phyloP scores from a whole-genome alignment of 768 basidiomycete genomes.

The Ramaria rubella region DNA sequence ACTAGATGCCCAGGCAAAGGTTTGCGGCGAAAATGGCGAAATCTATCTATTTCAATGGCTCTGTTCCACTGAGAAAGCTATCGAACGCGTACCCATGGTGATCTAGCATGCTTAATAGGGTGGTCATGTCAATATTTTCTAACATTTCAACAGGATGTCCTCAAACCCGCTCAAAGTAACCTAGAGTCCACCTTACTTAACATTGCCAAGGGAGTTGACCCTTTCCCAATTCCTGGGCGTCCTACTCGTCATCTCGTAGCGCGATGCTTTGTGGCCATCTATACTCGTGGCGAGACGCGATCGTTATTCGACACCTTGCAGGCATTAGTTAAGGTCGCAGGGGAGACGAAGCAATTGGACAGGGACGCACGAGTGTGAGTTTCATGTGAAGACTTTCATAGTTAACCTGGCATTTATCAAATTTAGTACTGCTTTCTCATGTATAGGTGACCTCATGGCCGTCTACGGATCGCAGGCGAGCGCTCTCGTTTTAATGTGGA shows the following conservation, averaged over 20 bases:
- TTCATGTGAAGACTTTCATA: too few relatives aligned
- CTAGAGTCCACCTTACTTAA: conserved; percentile 63
- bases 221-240: conserved; percentile 80
- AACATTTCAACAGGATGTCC: conserved; percentile 63
- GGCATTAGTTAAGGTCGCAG: conserved; percentile 63
- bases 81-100: conserved; percentile 47
- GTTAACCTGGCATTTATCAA: too few relatives aligned
- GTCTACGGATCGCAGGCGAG: conserved; percentile 77
- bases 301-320: conserved; percentile 85
- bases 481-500: not conserved
- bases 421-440: conserved; percentile 81
- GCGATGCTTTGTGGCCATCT: conserved; percentile 67
- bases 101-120: not conserved
- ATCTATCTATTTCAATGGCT: conserved; percentile 85
- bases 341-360: conserved; percentile 61
- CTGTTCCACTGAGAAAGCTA: conserved; percentile 51
- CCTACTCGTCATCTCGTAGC: conserved; percentile 75
- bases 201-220: conserved; percentile 54
- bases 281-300: conserved; percentile 74
- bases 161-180: conserved; percentile 57
- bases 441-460: conserved; percentile 85
- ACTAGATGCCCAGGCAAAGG: conserved; percentile 43
- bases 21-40: conserved; percentile 70
- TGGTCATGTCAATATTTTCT: conserved; percentile 8
- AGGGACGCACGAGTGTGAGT: conserved; percentile 66